These are phyloP conservation scores for Cantharellus anzutake DNA, from an alignment of 768 basidiomycete genomes.

Conservation along the genomic window DNA sequence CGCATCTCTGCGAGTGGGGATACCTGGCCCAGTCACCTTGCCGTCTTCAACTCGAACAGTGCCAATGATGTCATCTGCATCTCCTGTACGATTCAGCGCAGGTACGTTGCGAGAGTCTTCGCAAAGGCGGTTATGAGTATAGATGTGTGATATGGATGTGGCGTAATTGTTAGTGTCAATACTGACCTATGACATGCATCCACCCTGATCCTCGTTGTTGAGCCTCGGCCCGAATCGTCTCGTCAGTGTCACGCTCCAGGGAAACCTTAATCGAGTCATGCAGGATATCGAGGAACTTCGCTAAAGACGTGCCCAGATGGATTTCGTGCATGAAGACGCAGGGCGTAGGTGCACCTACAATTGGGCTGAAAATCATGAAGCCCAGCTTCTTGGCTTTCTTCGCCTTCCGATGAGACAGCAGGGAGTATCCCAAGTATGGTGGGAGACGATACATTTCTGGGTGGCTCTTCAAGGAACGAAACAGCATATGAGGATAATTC, in stretches of 20 bases:
- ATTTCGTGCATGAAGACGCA: background rate
- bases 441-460: conserved; percentile 19
- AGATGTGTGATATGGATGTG: background rate
- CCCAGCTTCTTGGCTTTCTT: conserved; percentile 25
- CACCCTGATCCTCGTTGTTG: conserved; percentile 52
- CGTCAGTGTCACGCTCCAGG: conserved; percentile 39
- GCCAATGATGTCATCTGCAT: conserved; percentile 69
- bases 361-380: conserved; percentile 59
- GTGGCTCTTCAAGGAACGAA: conserved; percentile 36
- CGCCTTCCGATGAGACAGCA: conserved; percentile 18
- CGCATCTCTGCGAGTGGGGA: conserved; percentile 25
- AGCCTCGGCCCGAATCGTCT: conserved; percentile 45
- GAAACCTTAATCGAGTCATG: conserved; percentile 39
- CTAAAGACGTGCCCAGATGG: conserved; percentile 18
- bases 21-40: conserved; percentile 23
- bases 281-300: conserved; percentile 36
- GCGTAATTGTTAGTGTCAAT: background rate
- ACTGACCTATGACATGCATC: conserved; percentile 62
- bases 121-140: background rate
- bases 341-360: conserved; percentile 24
- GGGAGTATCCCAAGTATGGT: conserved; percentile 56
- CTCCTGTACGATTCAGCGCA: conserved; percentile 43
- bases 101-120: conserved; percentile 59
- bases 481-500: conserved; percentile 28
- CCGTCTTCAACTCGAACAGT: conserved; percentile 54